phyloP scores from a whole-genome alignment of 768 basidiomycete genomes.

The Mycena latifolia region DNA sequence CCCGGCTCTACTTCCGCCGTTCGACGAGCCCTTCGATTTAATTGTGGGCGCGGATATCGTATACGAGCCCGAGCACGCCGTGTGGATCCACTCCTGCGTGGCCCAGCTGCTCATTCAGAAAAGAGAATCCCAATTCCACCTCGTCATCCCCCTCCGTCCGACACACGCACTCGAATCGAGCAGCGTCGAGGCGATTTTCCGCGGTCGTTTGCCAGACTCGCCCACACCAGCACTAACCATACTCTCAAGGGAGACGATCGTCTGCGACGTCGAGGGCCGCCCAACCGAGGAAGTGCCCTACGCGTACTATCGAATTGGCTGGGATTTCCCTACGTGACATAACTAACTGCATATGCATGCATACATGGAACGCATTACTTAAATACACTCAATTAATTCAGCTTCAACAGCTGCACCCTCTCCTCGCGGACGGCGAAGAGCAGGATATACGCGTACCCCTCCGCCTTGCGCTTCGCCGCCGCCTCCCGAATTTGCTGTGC shows the following conservation, averaged over 20 bases:
- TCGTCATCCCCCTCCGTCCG: constrained; percentile 26
- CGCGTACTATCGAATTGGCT: constrained; percentile 78
- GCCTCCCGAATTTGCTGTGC: constrained; percentile 78
- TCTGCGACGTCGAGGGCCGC: constrained; percentile 63
- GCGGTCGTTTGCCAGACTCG: not conserved
- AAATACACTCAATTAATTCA: constrained; percentile 38
- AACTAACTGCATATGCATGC: too few species aligned
- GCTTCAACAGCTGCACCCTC: constrained; percentile 69
- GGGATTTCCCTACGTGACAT: constrained; percentile 49
- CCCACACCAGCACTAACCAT: constrained; percentile 56
- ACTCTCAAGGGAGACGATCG: constrained; percentile 63
- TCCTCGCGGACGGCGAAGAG: constrained; percentile 80
- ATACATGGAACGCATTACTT: too few species aligned
- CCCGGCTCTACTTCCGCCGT: constrained; percentile 21
- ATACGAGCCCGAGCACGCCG: constrained; percentile 79
- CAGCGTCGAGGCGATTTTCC: constrained; percentile 12
- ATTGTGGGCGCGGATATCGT: constrained; percentile 88
- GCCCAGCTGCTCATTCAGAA: constrained; percentile 53
- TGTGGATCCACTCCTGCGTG: constrained; percentile 78
- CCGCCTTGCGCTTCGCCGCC: constrained; percentile 68
- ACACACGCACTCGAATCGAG: constrained; percentile 24
- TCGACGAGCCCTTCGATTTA: constrained; percentile 69
- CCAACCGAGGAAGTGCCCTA: constrained; percentile 72
- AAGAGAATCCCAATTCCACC: constrained; percentile 18
- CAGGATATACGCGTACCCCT: constrained; percentile 72